Percentiles rank a stretch among this genome's conserved stretches.
These are phyloP conservation scores for Fusarium liriodendri DNA, from an alignment of 2,329 filamentous ascomycete genomes.

Conservation along the genomic window DNA sequence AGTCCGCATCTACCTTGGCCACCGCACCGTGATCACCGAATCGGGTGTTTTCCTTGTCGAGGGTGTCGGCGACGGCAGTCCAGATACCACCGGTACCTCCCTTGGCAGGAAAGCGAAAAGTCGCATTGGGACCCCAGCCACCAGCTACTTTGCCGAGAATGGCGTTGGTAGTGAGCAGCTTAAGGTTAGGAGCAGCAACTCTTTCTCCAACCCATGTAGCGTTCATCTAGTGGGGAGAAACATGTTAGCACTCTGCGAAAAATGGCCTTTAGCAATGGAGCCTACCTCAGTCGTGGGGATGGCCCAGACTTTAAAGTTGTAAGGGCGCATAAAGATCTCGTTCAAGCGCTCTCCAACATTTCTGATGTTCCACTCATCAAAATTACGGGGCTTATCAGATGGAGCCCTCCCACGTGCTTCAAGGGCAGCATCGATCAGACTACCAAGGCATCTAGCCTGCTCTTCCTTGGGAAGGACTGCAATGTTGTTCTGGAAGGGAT, in stretches of 20 bases:
- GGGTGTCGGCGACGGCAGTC: constrained; percentile 94
- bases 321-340: constrained; percentile 97
- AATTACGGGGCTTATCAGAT: constrained; percentile 87
- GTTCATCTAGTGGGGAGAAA: constrained; percentile 80
- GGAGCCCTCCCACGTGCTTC: constrained; percentile 82
- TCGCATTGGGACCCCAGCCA: constrained; percentile 98
- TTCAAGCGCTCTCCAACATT: constrained; percentile 91
- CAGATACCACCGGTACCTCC: constrained; percentile 99
- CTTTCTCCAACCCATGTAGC: constrained; percentile 96
- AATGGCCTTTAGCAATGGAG: constrained; percentile 3
- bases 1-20: constrained; percentile 85
- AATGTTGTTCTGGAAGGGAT: constrained; percentile 99
- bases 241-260: constrained; percentile 4
- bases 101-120: constrained; percentile 96
- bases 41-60: constrained; percentile 90
- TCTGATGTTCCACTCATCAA: constrained; percentile 97
- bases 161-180: constrained; percentile 92
- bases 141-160: constrained; percentile 96
- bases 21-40: constrained; percentile 90
- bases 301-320: constrained; percentile 99
- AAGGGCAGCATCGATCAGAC: constrained; percentile 93
- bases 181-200: constrained; percentile 95
- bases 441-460: constrained; percentile 92
- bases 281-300: constrained; percentile 93
- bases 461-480: constrained; percentile 98